phyloP scores from a whole-genome alignment of 768 basidiomycete genomes.

The Lentinula sp. region DNA sequence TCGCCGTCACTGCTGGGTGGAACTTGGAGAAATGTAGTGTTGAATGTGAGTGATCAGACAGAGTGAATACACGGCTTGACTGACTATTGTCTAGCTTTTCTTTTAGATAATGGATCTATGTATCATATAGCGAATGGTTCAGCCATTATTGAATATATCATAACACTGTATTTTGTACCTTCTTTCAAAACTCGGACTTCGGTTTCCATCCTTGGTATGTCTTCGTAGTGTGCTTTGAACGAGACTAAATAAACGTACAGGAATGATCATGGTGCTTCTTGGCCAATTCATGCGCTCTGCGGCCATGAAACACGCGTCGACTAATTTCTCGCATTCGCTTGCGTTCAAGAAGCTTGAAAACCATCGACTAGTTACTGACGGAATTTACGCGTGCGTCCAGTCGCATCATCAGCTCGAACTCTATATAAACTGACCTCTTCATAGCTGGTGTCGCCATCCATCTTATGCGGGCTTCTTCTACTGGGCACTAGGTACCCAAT shows the following conservation, averaged over 20 bases:
- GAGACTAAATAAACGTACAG: conserved; percentile 28
- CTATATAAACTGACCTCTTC: background rate
- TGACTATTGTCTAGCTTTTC: conserved; percentile 59
- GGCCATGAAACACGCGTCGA: conserved; percentile 96
- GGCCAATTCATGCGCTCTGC: conserved; percentile 79
- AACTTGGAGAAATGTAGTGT: conserved; percentile 89
- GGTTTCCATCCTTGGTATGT: conserved; percentile 53
- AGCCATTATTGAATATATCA: conserved; percentile 76
- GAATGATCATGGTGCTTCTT: conserved; percentile 51
- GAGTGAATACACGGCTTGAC: conserved; percentile 1
- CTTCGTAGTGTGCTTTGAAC: background rate
- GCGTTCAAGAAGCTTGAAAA: conserved; percentile 65
- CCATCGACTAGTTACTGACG: conserved; percentile 82
- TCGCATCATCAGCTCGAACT: background rate
- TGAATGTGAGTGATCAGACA: conserved; percentile 62
- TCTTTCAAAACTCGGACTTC: conserved; percentile 53
- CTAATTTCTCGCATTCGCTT: conserved; percentile 89
- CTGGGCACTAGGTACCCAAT: conserved; percentile 94
- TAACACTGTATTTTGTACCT: conserved; percentile 64
- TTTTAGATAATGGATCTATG: conserved; percentile 81
- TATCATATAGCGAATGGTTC: conserved; percentile 82
- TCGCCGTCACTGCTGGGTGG: conserved; percentile 93
- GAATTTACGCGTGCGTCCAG: conserved; percentile 74
- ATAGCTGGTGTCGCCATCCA: conserved; percentile 85
- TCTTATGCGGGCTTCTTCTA: conserved; percentile 98